phyloP scores from a whole-genome alignment of 148 eudicot species.

The Fagopyrum tataricum region DNA sequence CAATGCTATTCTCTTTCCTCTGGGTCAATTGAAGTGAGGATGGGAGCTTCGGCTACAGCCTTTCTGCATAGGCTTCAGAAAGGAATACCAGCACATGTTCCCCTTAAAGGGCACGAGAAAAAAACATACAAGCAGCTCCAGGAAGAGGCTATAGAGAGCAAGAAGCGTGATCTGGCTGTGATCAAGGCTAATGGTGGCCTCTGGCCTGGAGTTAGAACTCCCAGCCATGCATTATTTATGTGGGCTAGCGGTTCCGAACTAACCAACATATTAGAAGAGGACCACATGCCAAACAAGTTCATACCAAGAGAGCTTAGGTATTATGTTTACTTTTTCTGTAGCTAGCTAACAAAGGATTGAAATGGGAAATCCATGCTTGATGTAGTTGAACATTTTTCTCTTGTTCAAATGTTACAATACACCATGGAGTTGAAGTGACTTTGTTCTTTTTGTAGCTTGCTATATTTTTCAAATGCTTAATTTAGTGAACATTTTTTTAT shows the following conservation, averaged over 20 bases:
- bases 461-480: too few relatives aligned
- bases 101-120: slow-evolving; percentile 70
- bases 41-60: slow-evolving; percentile 88
- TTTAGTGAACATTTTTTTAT: too few relatives aligned
- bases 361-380: too few relatives aligned
- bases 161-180: slow-evolving; percentile 76
- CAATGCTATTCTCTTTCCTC: slow-evolving; percentile 14
- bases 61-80: slow-evolving; percentile 73
- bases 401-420: too few relatives aligned
- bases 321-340: not conserved
- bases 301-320: slow-evolving; percentile 82
- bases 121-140: slow-evolving; percentile 79
- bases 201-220: slow-evolving; percentile 84
- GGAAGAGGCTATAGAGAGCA: slow-evolving; percentile 75
- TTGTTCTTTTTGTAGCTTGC: too few relatives aligned
- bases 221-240: slow-evolving; percentile 76
- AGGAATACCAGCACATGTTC: slow-evolving; percentile 76
- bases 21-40: slow-evolving; percentile 44
- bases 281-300: slow-evolving; percentile 85
- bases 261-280: slow-evolving; percentile 64
- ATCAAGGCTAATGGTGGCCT: slow-evolving; percentile 72
- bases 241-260: slow-evolving; percentile 96
- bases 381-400: too few relatives aligned
- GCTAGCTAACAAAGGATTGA: not conserved
- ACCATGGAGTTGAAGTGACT: too few relatives aligned